Conservation (phyloP, 345 rosid species). For the Populus simonii region DNA sequence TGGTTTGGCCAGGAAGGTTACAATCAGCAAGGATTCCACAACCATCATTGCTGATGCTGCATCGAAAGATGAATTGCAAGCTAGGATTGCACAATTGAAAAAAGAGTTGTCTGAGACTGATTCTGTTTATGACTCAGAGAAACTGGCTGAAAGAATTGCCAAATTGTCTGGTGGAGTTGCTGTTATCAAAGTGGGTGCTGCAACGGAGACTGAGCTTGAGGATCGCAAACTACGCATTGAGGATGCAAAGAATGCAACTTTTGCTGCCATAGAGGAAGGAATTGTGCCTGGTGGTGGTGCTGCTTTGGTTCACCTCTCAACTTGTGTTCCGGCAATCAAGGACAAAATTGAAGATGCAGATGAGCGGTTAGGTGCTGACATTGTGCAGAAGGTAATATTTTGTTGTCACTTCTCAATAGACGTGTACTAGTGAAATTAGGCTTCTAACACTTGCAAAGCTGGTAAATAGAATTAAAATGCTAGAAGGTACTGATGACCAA, state of each 20-base stretch:
- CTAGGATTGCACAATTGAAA: conserved; percentile 76
- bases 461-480: neutral
- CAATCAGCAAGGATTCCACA: conserved; percentile 74
- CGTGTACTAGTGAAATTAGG: neutral
- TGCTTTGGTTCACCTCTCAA: conserved; percentile 81
- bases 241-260: conserved; percentile 96
- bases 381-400: conserved; percentile 76
- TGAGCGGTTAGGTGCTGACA: conserved; percentile 89
- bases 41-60: conserved; percentile 92
- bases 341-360: conserved; percentile 73
- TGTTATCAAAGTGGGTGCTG: conserved; percentile 96
- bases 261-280: conserved; percentile 98
- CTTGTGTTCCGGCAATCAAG: conserved; percentile 64
- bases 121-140: conserved; percentile 81
- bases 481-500: neutral
- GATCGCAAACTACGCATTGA: conserved; percentile 90
- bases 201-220: conserved; percentile 96
- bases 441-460: too few relatives aligned
- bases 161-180: conserved; percentile 97
- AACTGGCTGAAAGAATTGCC: conserved; percentile 94
- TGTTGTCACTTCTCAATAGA: neutral
- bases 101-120: conserved; percentile 87
- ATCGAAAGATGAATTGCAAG: conserved; percentile 84
- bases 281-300: conserved; percentile 98
- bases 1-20: conserved; percentile 82